Evolutionary conservation across 1,284 basidiomycete genomes (phyloP).

Genomic region (Pseudozyma sp.): DNA sequence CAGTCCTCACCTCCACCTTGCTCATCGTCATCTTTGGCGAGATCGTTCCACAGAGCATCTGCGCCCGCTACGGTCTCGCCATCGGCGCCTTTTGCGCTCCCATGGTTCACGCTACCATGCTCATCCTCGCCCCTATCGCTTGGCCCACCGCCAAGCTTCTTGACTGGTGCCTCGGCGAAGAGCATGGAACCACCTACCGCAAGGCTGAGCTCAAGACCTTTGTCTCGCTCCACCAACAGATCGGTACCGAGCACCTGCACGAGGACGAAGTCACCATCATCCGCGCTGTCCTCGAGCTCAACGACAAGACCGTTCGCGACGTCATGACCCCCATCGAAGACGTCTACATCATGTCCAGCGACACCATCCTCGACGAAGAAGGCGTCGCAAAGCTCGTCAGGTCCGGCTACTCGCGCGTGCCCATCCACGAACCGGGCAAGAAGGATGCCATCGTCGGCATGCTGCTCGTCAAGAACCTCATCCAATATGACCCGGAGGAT

Average conservation of each 20-base stretch:
- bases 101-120: conserved; percentile 71
- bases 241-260: conserved; percentile 81
- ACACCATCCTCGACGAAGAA: conserved; percentile 82
- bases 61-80: conserved; percentile 89
- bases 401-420: conserved; percentile 89
- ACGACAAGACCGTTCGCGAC: conserved; percentile 76
- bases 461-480: conserved; percentile 79
- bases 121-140: conserved; percentile 70
- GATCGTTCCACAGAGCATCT: conserved; percentile 72
- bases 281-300: conserved; percentile 67
- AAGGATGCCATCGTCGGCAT: conserved; percentile 85
- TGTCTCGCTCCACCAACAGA: conserved; percentile 81
- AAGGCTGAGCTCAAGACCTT: conserved; percentile 83
- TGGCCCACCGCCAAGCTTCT: conserved; percentile 69
- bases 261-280: conserved; percentile 81
- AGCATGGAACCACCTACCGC: conserved; percentile 70
- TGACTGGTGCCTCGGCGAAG: conserved; percentile 71
- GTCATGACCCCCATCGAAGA: conserved; percentile 76
- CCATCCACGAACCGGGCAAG: conserved; percentile 83
- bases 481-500: conserved; percentile 88
- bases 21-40: conserved; percentile 71
- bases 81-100: conserved; percentile 91
- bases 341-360: conserved; percentile 79
- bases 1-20: conserved; percentile 63
- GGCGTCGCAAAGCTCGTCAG: conserved; percentile 75